Conservation (phyloP, 495 filamentous ascomycete genomes). For the Hypoxylon subgilvum region DNA sequence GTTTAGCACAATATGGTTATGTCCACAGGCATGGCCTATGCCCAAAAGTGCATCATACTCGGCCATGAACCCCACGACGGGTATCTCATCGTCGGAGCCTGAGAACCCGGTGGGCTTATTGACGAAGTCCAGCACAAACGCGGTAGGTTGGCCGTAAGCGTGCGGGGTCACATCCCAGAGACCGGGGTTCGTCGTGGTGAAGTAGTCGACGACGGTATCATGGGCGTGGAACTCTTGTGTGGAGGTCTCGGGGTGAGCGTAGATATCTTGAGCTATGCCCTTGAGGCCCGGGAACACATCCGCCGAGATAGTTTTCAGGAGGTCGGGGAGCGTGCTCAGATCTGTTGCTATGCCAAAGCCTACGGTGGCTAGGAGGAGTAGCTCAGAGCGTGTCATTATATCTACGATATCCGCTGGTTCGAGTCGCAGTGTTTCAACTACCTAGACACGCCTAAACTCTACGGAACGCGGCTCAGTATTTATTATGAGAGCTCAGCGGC, state of each 20-base stretch:
- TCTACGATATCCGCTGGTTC: too few species aligned
- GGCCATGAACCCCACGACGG: slow-evolving; percentile 51
- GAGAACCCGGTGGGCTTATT: slow-evolving; percentile 45
- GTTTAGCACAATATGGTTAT: slow-evolving; percentile 56
- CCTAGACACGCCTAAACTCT: too few species aligned
- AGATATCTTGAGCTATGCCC: slow-evolving; percentile 42
- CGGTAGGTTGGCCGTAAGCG: slow-evolving; percentile 49
- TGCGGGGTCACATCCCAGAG: slow-evolving; percentile 52
- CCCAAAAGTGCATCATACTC: slow-evolving; percentile 55
- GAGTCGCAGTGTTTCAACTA: too few species aligned
- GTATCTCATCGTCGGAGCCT: slow-evolving; percentile 42
- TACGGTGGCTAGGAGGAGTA: slow-evolving; percentile 1
- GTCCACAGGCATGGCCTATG: slow-evolving; percentile 57
- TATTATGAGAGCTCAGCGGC: too few species aligned
- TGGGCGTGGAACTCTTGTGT: slow-evolving; percentile 55
- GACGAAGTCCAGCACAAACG: slow-evolving; percentile 49
- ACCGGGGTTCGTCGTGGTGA: slow-evolving; percentile 41
- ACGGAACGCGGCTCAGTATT: too few species aligned
- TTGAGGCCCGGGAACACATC: slow-evolving; percentile 32
- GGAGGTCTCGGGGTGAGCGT: slow-evolving; percentile 54
- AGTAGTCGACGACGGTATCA: slow-evolving; percentile 54
- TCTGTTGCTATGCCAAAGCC: slow-evolving; percentile 10
- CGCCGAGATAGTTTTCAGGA: slow-evolving; percentile 24
- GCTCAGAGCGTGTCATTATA: neutral
- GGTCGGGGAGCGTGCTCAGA: slow-evolving; percentile 23